Base-by-base conservation (phyloP, 2,329 filamentous ascomycete species). In the Clarireedia homoeocarpa region DNA sequence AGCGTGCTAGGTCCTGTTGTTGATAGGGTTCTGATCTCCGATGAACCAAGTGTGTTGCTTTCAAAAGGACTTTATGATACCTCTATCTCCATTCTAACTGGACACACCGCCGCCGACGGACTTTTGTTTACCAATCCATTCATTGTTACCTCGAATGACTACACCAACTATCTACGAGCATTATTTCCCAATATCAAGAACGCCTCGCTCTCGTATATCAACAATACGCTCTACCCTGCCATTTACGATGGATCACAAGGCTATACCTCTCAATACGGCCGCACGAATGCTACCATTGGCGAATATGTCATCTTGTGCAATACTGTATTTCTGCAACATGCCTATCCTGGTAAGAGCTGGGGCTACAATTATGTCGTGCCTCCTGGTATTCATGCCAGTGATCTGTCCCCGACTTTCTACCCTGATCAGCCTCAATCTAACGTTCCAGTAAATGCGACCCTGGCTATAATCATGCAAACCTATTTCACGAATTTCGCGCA, bases 301-400 rank as follows among this genome's bases (percentile, higher is more conserved):
- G 79, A 83, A 55, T 58, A 65, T 6, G 57, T 67, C 55, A 77
- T 79, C 62, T 68, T 69, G 36, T 83, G 80, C 72, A 79, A 79
- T 62, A 74, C 77, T 12, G 71, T 74, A 61, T 80, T 73, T 62
- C 70, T 82, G 4, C 71, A 73, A 54, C 68, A 67, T 1, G 78
- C 74, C 12, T 75, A 70, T 65, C 57, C 60, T 1, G 34, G 56
- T 7, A 34, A 34, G 30, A 34, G 30, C 30, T 34, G 30, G 30
- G 30, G 30, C 10, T 34, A 34, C 10, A 34, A 12, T 12, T 34
- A 34, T 34, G 30, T 12, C 30, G 30, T 34, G 1, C 30, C 30
- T 34, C 30, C 30, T 34, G 30, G 30, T 34, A 12, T 34, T 12
- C 30, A 34, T 34, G 30, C 10, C 10, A 12, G 10, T 34, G 30